A percentile compares a stretch with the other conserved stretches of the same genome.
These are phyloP conservation scores for Penicillium malachiteum DNA, from an alignment of 495 filamentous ascomycete species.

Conservation along the genomic window DNA sequence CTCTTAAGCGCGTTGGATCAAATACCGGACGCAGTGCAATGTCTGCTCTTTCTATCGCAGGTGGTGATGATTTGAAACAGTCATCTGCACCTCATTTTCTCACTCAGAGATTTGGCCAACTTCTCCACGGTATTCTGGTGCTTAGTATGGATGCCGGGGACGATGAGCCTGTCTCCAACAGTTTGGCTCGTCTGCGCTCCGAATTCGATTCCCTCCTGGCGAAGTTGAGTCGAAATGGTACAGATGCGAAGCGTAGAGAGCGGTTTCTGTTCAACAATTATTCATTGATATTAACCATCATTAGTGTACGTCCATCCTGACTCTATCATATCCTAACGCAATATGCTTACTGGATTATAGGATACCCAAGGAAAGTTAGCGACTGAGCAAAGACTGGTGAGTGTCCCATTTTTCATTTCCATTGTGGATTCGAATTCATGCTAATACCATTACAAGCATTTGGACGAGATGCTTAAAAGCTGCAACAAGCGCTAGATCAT, in stretches of 20 bases:
- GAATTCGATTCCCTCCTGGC: constrained; percentile 78
- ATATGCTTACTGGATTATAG: constrained; percentile 30
- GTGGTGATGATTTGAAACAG: constrained; percentile 56
- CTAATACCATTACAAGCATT: constrained; percentile 28
- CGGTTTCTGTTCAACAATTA: constrained; percentile 95
- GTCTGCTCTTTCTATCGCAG: constrained; percentile 56
- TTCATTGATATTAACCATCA: constrained; percentile 84
- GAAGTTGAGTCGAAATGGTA: constrained; percentile 64
- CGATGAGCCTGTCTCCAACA: constrained; percentile 85
- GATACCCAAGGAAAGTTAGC: constrained; percentile 80
- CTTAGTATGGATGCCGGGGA: constrained; percentile 86
- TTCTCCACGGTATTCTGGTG: constrained; percentile 78
- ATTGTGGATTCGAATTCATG: neutral
- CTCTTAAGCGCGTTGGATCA: constrained; percentile 61
- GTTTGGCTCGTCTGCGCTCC: constrained; percentile 67
- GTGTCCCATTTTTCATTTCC: constrained; percentile 2
- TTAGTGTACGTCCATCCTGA: constrained; percentile 53
- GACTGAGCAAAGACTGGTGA: constrained; percentile 62
- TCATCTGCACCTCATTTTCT: constrained; percentile 87
- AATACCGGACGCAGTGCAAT: constrained; percentile 53
- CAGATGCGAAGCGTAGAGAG: constrained; percentile 75
- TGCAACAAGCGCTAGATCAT: constrained; percentile 33
- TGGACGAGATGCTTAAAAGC: constrained; percentile 48
- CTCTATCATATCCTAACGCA: neutral
- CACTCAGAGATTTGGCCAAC: constrained; percentile 88